These are phyloP conservation scores for Udeniomyces megalosporus DNA, from an alignment of 768 basidiomycete genomes.

Conservation along the genomic window DNA sequence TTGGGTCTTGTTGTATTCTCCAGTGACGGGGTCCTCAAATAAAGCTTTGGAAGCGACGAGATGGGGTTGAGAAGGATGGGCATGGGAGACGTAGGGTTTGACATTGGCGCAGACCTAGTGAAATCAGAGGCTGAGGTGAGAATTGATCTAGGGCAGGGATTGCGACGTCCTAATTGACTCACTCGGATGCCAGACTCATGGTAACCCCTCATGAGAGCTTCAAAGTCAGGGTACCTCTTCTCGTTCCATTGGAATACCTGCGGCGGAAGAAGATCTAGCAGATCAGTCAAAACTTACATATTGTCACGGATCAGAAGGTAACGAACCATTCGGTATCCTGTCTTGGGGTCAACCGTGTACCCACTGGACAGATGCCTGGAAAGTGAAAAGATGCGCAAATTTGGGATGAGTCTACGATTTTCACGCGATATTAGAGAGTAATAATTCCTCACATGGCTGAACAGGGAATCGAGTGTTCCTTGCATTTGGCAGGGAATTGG, in stretches of 20 bases:
- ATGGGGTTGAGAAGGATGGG: slow-evolving; percentile 23
- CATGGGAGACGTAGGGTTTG: slow-evolving; percentile 25
- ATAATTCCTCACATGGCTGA: slow-evolving; percentile 24
- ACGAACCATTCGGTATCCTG: no score
- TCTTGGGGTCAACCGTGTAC: slow-evolving; percentile 19
- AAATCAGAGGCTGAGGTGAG: no score
- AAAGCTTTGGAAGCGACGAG: slow-evolving; percentile 21
- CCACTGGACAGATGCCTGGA: slow-evolving; percentile 25
- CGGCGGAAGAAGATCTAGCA: no score
- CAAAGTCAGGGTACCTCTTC: slow-evolving; percentile 29
- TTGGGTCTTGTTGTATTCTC: slow-evolving; percentile 16
- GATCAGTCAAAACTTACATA: no score
- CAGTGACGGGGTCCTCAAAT: slow-evolving; percentile 23
- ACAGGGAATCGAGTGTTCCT: slow-evolving; percentile 27
- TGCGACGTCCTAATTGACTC: no score
- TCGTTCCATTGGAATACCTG: slow-evolving; percentile 13
- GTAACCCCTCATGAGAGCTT: slow-evolving; percentile 22
- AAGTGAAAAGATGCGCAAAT: background rate
- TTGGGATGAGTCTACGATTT: background rate
- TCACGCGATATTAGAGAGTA: slow-evolving; percentile 16
- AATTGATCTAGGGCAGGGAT: no score
- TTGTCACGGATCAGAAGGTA: no score
- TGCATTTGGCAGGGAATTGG: slow-evolving; percentile 25
- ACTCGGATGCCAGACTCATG: slow-evolving; percentile 26
- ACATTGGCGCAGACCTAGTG: slow-evolving; percentile 24